Percentiles rank a stretch among this genome's conserved stretches.
phyloP scores from a whole-genome alignment of 1,139 yeast genomes.

The Suhomyces panamericanus region DNA sequence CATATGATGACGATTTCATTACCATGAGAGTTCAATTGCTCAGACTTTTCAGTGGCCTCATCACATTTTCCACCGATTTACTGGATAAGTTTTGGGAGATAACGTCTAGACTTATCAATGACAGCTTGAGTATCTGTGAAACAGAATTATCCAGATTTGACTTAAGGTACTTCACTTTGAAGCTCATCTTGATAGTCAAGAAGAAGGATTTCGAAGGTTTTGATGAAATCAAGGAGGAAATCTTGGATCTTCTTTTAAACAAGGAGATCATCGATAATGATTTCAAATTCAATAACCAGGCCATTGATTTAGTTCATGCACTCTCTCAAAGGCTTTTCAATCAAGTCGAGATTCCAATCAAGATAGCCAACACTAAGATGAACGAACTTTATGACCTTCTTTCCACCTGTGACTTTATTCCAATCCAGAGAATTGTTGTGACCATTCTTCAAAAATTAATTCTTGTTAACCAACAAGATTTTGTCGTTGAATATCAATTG shows the following conservation, averaged over 20 bases:
- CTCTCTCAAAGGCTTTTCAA: slow-evolving; percentile 33
- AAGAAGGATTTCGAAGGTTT: slow-evolving; percentile 20
- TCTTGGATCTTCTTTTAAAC: slow-evolving; percentile 39
- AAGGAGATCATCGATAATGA: slow-evolving; percentile 22
- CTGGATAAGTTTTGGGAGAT: slow-evolving; percentile 40
- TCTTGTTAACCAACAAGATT: slow-evolving; percentile 48
- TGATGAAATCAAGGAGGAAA: slow-evolving; percentile 30
- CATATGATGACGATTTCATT: slow-evolving; percentile 57
- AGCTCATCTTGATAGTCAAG: slow-evolving; percentile 35
- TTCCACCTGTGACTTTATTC: slow-evolving; percentile 22
- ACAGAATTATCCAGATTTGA: slow-evolving; percentile 39
- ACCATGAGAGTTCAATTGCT: slow-evolving; percentile 53
- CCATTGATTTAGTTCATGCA: slow-evolving; percentile 34
- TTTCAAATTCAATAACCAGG: slow-evolving; percentile 26
- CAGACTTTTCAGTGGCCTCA: slow-evolving; percentile 42
- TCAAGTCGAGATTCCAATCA: slow-evolving; percentile 14
- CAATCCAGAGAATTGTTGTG: slow-evolving; percentile 40
- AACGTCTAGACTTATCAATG: slow-evolving; percentile 45
- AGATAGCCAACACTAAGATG: slow-evolving; percentile 18
- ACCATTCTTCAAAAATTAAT: slow-evolving; percentile 38
- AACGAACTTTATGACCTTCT: slow-evolving; percentile 26
- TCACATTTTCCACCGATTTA: slow-evolving; percentile 14
- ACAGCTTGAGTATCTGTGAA: slow-evolving; percentile 50
- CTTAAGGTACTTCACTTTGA: slow-evolving; percentile 51
- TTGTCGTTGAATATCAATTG: slow-evolving; percentile 63